A percentile compares a stretch with the other conserved stretches of the same genome.
Conservation (phyloP, 2,329 filamentous ascomycete genomes). For the Aspergillus cejpii region DNA sequence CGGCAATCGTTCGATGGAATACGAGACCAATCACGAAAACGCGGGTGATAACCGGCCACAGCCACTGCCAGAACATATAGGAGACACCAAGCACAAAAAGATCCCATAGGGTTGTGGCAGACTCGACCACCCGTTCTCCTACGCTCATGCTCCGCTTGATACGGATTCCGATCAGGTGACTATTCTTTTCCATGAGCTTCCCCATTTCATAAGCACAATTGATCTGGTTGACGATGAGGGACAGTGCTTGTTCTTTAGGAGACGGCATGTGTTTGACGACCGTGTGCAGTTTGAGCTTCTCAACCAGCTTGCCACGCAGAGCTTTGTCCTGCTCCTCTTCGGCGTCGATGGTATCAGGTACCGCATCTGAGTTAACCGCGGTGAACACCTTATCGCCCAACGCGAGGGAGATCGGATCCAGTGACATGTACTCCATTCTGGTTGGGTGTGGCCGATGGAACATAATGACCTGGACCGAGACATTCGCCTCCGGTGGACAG, state of each 20-base stretch:
- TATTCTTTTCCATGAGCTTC: conserved; percentile 78
- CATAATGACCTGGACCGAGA: conserved; percentile 77
- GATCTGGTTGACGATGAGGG: conserved; percentile 81
- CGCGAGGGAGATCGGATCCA: conserved; percentile 80
- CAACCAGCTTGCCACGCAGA: conserved; percentile 60
- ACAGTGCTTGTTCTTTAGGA: conserved; percentile 72
- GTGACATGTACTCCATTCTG: conserved; percentile 93
- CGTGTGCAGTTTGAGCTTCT: conserved; percentile 83
- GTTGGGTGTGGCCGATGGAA: conserved; percentile 80
- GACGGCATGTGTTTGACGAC: conserved; percentile 71
- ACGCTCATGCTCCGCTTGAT: conserved; percentile 83
- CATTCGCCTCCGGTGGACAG: conserved; percentile 57
- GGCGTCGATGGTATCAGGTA: conserved; percentile 57
- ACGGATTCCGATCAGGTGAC: conserved; percentile 72
- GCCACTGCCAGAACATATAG: conserved; percentile 64
- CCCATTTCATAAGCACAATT: conserved; percentile 94
- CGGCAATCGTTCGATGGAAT: conserved; percentile 70
- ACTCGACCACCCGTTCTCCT: conserved; percentile 88
- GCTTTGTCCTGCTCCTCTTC: conserved; percentile 65
- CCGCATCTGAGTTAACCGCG: conserved; percentile 27
- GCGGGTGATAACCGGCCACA: conserved; percentile 68
- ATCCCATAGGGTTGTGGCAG: conserved; percentile 77
- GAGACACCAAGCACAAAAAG: conserved; percentile 62
- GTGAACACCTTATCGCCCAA: conserved; percentile 62
- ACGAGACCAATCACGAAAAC: conserved; percentile 73